A percentile compares a stretch with the other conserved stretches of the same genome.
Conservation (phyloP, 164 flowering plant genomes). For the Magnolia kwangsiensis region DNA sequence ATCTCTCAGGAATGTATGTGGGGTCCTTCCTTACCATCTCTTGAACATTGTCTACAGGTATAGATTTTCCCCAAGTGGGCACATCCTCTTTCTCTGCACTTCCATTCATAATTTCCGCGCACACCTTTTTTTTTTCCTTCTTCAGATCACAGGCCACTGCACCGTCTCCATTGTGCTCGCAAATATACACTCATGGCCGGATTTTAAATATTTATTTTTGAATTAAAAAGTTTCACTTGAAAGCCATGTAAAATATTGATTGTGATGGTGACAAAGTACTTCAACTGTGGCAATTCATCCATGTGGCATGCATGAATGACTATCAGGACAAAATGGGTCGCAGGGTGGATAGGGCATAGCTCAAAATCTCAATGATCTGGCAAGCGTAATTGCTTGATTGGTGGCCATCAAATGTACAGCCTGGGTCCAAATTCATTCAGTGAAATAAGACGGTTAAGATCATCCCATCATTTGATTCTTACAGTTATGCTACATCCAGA, state of each 20-base stretch:
- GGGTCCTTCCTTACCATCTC: slow-evolving; percentile 24
- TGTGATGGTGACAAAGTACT: background rate
- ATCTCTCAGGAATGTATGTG: slow-evolving; percentile 18
- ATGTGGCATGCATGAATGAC: background rate
- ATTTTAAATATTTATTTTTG: no score
- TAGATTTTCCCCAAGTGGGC: slow-evolving; percentile 14
- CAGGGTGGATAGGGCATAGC: background rate
- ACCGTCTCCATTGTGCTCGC: background rate
- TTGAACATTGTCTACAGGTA: slow-evolving; percentile 23
- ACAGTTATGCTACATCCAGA: background rate
- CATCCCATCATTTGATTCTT: background rate
- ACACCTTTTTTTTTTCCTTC: background rate
- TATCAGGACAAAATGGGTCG: background rate
- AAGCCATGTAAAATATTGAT: background rate
- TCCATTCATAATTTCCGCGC: background rate
- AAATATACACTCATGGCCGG: background rate
- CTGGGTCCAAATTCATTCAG: background rate
- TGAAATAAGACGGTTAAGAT: background rate
- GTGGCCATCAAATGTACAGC: background rate
- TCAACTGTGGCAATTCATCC: no score
- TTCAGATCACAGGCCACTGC: no score
- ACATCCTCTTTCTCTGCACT: slow-evolving; percentile 3
- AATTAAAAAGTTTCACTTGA: background rate
- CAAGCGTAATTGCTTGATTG: background rate
- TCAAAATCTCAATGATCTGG: background rate